Evolutionary conservation across 1,139 yeast genomes (phyloP).

Genomic region (Kodamaea suecica): DNA sequence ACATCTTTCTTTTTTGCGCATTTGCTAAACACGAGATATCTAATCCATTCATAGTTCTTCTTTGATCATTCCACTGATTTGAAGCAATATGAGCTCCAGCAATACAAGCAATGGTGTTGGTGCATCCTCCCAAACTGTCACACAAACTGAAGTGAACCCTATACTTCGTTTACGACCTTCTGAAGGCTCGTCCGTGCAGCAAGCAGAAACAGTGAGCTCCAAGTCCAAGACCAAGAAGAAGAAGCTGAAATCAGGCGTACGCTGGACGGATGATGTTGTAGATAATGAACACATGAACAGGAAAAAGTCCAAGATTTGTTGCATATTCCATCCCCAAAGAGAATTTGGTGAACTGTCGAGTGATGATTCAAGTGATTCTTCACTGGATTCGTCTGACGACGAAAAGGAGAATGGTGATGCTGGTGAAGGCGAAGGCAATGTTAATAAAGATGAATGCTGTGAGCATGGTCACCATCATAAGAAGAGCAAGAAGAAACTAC

Average conservation of each 20-base stretch:
- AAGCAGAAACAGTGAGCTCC: constrained; percentile 3
- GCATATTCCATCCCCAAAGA: constrained; percentile 84
- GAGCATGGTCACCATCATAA: constrained; percentile 10
- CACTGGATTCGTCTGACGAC: constrained; percentile 6
- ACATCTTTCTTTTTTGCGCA: too few relatives aligned
- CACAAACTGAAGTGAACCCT: constrained; percentile 9
- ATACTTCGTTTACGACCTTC: constrained; percentile 13
- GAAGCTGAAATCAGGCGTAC: constrained; percentile 46
- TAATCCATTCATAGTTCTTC: too few relatives aligned
- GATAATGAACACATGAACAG: constrained; percentile 87
- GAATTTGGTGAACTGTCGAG: constrained; percentile 48
- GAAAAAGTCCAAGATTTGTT: constrained; percentile 91
- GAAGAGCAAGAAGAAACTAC: constrained; percentile 7
- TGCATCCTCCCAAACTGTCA: background rate
- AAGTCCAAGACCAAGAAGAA: constrained; percentile 3
- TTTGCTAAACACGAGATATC: too few relatives aligned
- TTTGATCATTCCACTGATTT: too few relatives aligned
- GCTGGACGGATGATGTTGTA: constrained; percentile 82
- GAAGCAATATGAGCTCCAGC: background rate
- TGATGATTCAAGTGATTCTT: constrained; percentile 19
- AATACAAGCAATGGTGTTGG: background rate
- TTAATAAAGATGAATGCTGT: constrained; percentile 6
- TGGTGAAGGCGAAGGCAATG: constrained; percentile 7
- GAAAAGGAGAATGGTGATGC: constrained; percentile 10
- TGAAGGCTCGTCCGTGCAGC: constrained; percentile 2